phyloP scores from a whole-genome alignment of 805 yeast genomes.

The Saturnispora hagleri region DNA sequence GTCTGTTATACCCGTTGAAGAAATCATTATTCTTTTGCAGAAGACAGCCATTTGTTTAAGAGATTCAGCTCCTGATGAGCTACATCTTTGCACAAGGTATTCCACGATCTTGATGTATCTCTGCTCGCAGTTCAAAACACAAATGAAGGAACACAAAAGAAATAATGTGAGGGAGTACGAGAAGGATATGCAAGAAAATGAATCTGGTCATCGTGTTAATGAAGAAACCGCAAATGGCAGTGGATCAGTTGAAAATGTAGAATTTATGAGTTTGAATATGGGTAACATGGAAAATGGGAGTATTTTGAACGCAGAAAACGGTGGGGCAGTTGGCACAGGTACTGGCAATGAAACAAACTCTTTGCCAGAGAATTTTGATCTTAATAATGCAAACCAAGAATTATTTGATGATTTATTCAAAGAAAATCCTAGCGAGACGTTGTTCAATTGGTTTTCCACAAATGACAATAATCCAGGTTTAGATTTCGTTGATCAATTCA shows the following conservation, averaged over 20 bases:
- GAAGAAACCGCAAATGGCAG: neutral
- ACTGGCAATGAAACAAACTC: neutral
- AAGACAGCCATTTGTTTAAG: slow-evolving; percentile 63
- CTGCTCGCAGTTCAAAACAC: slow-evolving; percentile 62
- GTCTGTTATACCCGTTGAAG: slow-evolving; percentile 61
- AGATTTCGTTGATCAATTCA: slow-evolving; percentile 68
- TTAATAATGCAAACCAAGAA: slow-evolving; percentile 20
- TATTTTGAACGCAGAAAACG: slow-evolving; percentile 2
- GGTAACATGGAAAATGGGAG: slow-evolving; percentile 5
- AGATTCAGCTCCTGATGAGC: slow-evolving; percentile 83
- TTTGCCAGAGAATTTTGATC: slow-evolving; percentile 4
- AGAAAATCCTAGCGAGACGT: slow-evolving; percentile 28
- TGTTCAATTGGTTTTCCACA: slow-evolving; percentile 41
- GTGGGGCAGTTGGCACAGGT: slow-evolving; percentile 2
- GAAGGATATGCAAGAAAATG: slow-evolving; percentile 5
- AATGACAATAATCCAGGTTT: slow-evolving; percentile 41
- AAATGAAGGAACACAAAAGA: slow-evolving; percentile 17
- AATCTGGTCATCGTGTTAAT: neutral
- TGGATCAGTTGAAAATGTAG: neutral
- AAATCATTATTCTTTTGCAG: slow-evolving; percentile 57
- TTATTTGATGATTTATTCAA: slow-evolving; percentile 27
- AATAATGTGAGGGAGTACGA: slow-evolving; percentile 10
- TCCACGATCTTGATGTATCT: slow-evolving; percentile 68
- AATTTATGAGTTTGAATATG: neutral
- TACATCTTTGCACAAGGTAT: slow-evolving; percentile 75